phyloP scores from a whole-genome alignment of 352 stramenopile genomes.

The Globisporangium barbulae region DNA sequence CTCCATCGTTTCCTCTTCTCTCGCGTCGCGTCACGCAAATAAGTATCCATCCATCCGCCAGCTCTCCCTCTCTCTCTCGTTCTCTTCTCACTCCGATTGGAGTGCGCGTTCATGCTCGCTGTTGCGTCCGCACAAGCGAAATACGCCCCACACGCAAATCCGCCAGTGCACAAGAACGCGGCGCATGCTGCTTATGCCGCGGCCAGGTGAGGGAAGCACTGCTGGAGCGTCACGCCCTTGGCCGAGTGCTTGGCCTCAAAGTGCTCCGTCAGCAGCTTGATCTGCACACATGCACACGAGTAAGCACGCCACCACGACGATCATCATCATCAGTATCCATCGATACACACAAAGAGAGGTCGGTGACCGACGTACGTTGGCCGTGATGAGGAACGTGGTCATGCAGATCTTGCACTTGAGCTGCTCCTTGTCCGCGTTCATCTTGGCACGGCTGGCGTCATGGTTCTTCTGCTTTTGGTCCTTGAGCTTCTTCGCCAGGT shows the following conservation, averaged over 20 bases:
- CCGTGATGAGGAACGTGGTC: constrained; percentile 85
- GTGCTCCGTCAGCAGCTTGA: constrained; percentile 65
- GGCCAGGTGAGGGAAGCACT: constrained; percentile 60
- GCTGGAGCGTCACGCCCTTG: constrained; percentile 63
- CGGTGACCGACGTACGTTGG: constrained; percentile 53
- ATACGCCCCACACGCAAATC: too few relatives aligned
- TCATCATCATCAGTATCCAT: neutral
- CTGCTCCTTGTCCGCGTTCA: constrained; percentile 64
- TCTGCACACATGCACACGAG: constrained; percentile 20
- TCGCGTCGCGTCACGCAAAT: constrained; percentile 6
- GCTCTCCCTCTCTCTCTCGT: neutral
- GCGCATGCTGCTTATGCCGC: neutral
- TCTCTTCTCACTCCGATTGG: neutral
- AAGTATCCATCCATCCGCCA: neutral
- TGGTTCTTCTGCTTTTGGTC: constrained; percentile 79
- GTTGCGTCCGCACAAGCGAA: too few relatives aligned
- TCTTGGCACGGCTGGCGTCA: constrained; percentile 79
- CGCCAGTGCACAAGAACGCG: too few relatives aligned
- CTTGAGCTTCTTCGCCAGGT: constrained; percentile 86
- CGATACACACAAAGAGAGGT: neutral
- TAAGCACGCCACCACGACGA: neutral
- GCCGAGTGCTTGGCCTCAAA: constrained; percentile 69
- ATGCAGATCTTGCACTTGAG: constrained; percentile 90
- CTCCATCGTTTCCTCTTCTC: neutral
- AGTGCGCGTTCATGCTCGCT: neutral